A percentile compares a stretch with the other conserved stretches of the same genome.
These are phyloP conservation scores for Pleurotus eryngii DNA, from an alignment of 768 basidiomycete genomes.

Conservation along the genomic window DNA sequence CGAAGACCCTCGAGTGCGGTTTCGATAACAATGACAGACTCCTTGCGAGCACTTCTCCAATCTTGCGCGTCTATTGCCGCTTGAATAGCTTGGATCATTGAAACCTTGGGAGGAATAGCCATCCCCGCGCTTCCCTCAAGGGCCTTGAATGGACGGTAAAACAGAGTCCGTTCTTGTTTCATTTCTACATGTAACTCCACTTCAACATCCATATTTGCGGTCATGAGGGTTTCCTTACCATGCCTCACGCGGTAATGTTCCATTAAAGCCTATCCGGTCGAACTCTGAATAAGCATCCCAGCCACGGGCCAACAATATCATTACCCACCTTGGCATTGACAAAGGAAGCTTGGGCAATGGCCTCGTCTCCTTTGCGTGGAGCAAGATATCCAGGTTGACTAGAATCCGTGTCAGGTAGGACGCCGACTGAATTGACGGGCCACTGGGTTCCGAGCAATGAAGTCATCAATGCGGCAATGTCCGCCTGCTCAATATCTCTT, in stretches of 20 bases:
- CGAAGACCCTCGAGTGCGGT: slow-evolving; percentile 58
- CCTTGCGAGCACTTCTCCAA: slow-evolving; percentile 48
- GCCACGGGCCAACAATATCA: neutral
- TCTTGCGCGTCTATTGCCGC: slow-evolving; percentile 34
- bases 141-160: slow-evolving; percentile 59
- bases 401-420: slow-evolving; percentile 72
- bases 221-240: slow-evolving; percentile 36
- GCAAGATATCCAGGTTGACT: slow-evolving; percentile 56
- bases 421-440: slow-evolving; percentile 82
- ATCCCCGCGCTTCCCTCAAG: slow-evolving; percentile 34
- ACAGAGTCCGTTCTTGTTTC: slow-evolving; percentile 53
- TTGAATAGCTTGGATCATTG: slow-evolving; percentile 40
- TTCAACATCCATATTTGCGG: slow-evolving; percentile 2
- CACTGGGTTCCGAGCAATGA: slow-evolving; percentile 67
- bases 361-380: slow-evolving; percentile 41
- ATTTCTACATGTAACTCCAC: slow-evolving; percentile 40
- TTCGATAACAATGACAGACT: slow-evolving; percentile 50
- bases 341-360: slow-evolving; percentile 50
- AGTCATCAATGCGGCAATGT: slow-evolving; percentile 77
- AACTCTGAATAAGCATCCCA: neutral
- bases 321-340: slow-evolving; percentile 58
- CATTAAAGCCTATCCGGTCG: slow-evolving; percentile 46
- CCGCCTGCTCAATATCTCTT: slow-evolving; percentile 81
- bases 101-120: slow-evolving; percentile 30
- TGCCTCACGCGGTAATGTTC: slow-evolving; percentile 80